These are phyloP conservation scores for Cucumis cinereus DNA, from an alignment of 306 rosid genomes.

Conservation along the genomic window DNA sequence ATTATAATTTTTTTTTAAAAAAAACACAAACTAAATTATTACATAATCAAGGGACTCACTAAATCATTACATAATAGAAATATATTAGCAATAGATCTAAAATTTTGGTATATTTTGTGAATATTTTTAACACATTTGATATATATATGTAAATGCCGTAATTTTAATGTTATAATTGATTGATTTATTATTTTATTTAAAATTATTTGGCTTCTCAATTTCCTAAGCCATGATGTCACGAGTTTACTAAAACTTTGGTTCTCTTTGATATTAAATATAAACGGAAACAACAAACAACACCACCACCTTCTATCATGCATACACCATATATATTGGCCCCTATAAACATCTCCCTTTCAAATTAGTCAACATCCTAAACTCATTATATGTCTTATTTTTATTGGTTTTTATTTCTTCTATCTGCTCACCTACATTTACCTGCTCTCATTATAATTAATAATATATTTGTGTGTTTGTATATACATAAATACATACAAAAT, in stretches of 20 bases:
- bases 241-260: conserved; percentile 20
- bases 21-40: too few relatives aligned
- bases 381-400: not conserved
- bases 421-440: conserved; percentile 2
- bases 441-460: not conserved
- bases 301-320: not conserved
- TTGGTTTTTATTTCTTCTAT: not conserved
- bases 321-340: not conserved
- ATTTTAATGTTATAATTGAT: too few relatives aligned
- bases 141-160: too few relatives aligned
- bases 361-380: not conserved
- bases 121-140: too few relatives aligned
- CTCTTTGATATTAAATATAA: not conserved
- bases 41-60: too few relatives aligned
- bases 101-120: too few relatives aligned
- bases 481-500: not conserved
- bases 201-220: conserved; percentile 3
- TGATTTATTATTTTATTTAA: not conserved
- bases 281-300: too few relatives aligned
- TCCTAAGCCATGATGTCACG: conserved; percentile 36
- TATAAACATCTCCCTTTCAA: not conserved
- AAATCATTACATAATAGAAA: too few relatives aligned
- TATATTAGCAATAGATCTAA: too few relatives aligned
- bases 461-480: not conserved
- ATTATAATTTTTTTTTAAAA: too few relatives aligned